Base-by-base conservation (phyloP, 1,284 basidiomycete genomes). In the Coniferiporia weirii region DNA sequence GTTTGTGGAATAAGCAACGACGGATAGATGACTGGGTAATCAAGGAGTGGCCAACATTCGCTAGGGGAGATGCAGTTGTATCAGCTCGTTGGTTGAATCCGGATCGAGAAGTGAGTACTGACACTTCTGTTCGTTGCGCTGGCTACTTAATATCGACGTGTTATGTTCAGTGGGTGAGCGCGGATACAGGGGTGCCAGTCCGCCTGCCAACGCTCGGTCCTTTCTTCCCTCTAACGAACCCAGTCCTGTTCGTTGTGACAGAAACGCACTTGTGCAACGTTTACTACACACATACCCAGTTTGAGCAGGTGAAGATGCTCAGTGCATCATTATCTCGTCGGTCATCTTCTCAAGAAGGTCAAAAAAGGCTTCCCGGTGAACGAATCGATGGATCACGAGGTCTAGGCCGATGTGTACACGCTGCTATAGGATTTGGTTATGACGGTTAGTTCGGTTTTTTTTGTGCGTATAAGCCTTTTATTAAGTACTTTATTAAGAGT, bases 361-460 rank as follows among this genome's bases (percentile, higher is more conserved):
- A 53, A 17, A 54, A 62, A 22, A 54, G 57, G 15, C 65, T 55
- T 54, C 64, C 52, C 4, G 57, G 51, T 5, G 15, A 69, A 71
- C 35, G 70, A 72, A 46, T 60, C 67, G 71, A 76, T 52, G 73
- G 76, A 47, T 67, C 74, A 4, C 75, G 76, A n/a, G 75, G 76
- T 22, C 68, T 77, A 40, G 75, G 72, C 63, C 64, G 79, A 15
- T 90, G 88, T 64, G 70, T 76, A 10, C 73, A 76, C 59, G 88
- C 87, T 15, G 76, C 84, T 7, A 81, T 91, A 60, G 84, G 84
- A 4, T 66, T 87, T 45, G 75, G 75, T 44, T 89, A 87, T 64
- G 78, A 82, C 66, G 86, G 89, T 85, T 69, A 57, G 63, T 57
- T 19, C 54, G 36, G 19, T 43, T 17, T 22, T 10, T 49, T 20